Evolutionary conservation across 768 basidiomycete species (phyloP), one percentile per base, ranked within the genome.

Genomic region (Pholiota molesta): DNA sequence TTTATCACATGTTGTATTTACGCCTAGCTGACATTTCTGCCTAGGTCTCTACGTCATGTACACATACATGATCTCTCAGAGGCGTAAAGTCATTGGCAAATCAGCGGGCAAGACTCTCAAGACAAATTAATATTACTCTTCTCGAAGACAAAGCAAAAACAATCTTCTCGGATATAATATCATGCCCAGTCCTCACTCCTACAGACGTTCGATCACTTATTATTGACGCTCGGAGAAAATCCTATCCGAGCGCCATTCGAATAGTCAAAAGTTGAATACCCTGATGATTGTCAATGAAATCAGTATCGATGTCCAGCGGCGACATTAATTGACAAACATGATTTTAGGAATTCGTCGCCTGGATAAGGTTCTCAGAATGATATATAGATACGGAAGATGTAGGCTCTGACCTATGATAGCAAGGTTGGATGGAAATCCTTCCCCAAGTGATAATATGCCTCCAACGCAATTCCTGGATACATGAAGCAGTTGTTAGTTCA

Each of bases 301-400:
- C 35, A 56, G 28, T 44, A 28, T 11, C 28, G 40, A 57, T 42
- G 42, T 56, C 37, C 19, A 39, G 33, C 39, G 55, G 31, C n/a
- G 57, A 42, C 29, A 49, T 28, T 26, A 26, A 57, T 37, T 35
- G 47, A 35, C 85, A 69, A 62, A 86, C 89, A 90, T 10, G 84
- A 87, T 74, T 90, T 90, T 51, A 89, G 69, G 67, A 90, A 89
- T 65, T 80, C 82, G 69, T 83, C 87, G 1, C 86, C 83, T 83
- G 62, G 9, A 28, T 19, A n/a, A 8, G 26, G 23, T 26, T 1
- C 7, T 23, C 51, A 58, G 31, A n/a, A 10, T 8, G 62, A 37
- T 31, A 33, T 63, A 14, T n/a, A 44, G 42, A 16, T 49, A 56
- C 52, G 35, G 37, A 17, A 51, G 10, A 29, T 10, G 17, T 44